phyloP scores from a whole-genome alignment of 331 rosid genomes.

The Prunus yedoensis region DNA sequence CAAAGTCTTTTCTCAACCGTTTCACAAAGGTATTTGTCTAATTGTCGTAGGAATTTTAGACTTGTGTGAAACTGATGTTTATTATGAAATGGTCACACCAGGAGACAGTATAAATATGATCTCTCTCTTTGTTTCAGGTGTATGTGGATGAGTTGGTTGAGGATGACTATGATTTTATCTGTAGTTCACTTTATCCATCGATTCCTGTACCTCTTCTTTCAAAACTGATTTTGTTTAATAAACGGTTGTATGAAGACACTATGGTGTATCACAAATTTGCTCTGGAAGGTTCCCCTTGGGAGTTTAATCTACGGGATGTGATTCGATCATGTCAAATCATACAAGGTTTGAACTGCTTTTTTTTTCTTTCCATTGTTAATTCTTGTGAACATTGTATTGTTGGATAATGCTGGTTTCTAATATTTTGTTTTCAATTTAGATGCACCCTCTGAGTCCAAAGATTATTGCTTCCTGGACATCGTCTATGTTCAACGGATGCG shows the following conservation, averaged over 20 bases:
- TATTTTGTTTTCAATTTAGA: conserved; percentile 38
- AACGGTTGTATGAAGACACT: conserved; percentile 72
- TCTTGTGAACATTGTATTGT: background rate
- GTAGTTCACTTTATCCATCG: conserved; percentile 64
- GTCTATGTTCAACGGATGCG: conserved; percentile 94
- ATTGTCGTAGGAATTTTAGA: background rate
- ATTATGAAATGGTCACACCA: background rate
- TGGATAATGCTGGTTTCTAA: conserved; percentile 4
- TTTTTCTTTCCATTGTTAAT: background rate
- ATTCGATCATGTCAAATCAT: conserved; percentile 88
- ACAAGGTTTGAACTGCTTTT: conserved; percentile 43
- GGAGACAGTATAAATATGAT: background rate
- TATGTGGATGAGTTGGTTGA: conserved; percentile 81
- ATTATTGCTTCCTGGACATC: conserved; percentile 67
- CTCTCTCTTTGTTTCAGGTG: conserved; percentile 51
- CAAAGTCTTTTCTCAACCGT: conserved; percentile 88
- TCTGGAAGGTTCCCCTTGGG: conserved; percentile 97
- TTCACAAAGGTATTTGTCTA: conserved; percentile 71
- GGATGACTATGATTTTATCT: conserved; percentile 76
- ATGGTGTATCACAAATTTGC: conserved; percentile 70
- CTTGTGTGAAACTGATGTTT: conserved; percentile 1
- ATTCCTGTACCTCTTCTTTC: conserved; percentile 54
- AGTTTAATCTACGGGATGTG: conserved; percentile 92
- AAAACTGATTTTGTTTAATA: conserved; percentile 67
- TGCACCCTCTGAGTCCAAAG: conserved; percentile 40